Conservation (phyloP, 2,329 filamentous ascomycete genomes). For the Phyllosticta citrichinensis region DNA sequence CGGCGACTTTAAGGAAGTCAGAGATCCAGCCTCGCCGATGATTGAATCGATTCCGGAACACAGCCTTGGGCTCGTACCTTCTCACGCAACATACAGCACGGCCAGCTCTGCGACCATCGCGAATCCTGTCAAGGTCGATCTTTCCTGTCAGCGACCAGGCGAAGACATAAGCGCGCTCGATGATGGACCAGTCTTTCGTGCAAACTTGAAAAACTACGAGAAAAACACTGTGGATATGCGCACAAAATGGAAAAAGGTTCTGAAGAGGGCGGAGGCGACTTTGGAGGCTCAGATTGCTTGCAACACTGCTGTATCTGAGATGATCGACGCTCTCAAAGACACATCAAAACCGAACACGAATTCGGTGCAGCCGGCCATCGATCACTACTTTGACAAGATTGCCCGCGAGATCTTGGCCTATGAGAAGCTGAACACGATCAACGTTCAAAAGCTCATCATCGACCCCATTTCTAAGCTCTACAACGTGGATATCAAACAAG, state of each 20-base stretch:
- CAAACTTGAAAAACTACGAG: slow-evolving; percentile 91
- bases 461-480: slow-evolving; percentile 89
- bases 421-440: slow-evolving; percentile 71
- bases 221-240: slow-evolving; percentile 96
- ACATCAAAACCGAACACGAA: slow-evolving; percentile 86
- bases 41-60: slow-evolving; percentile 41
- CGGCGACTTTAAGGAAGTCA: slow-evolving; percentile 31
- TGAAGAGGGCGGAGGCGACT: slow-evolving; percentile 88
- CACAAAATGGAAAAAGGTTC: slow-evolving; percentile 85
- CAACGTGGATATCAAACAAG: slow-evolving; percentile 93
- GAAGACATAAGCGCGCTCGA: slow-evolving; percentile 80
- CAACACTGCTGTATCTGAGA: slow-evolving; percentile 74
- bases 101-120: slow-evolving; percentile 17
- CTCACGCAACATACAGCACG: slow-evolving; percentile 19
- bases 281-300: slow-evolving; percentile 68
- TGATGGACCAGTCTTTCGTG: slow-evolving; percentile 89
- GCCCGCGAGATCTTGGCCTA: slow-evolving; percentile 81
- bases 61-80: slow-evolving; percentile 32
- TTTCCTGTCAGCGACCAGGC: slow-evolving; percentile 73
- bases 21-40: slow-evolving; percentile 36
- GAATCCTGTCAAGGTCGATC: slow-evolving; percentile 63
- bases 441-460: slow-evolving; percentile 87
- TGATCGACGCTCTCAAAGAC: slow-evolving; percentile 79
- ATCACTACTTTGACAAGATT: slow-evolving; percentile 97
- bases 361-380: slow-evolving; percentile 90